Conservation (phyloP, 768 basidiomycete genomes). For the Mycena olivaceomarginata region DNA sequence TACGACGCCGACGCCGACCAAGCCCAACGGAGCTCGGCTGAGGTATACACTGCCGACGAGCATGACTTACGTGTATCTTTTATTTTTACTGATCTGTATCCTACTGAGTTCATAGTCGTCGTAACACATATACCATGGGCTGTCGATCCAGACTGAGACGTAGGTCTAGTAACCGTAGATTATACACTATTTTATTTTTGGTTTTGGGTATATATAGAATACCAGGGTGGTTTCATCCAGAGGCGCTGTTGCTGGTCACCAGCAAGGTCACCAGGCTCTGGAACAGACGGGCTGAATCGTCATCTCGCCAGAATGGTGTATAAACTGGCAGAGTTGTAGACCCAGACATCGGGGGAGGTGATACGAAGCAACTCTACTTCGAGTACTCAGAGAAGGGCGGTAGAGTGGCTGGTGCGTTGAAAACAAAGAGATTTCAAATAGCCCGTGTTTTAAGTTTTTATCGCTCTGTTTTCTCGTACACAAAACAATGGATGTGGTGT, state of each 20-base stretch:
- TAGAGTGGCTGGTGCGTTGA: no score
- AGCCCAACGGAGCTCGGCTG: constrained; percentile 20
- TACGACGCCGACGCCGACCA: constrained; percentile 25
- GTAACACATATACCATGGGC: constrained; percentile 18
- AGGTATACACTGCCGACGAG: constrained; percentile 25
- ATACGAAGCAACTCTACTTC: no score
- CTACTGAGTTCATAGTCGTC: constrained; percentile 20
- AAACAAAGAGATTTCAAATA: no score
- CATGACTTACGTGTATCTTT: constrained; percentile 23
- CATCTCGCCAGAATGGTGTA: no score
- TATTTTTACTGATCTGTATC: constrained; percentile 26
- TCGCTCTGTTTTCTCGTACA: no score
- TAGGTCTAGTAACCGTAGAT: constrained; percentile 22
- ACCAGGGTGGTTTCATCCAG: constrained; percentile 15
- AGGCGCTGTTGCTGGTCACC: constrained; percentile 1
- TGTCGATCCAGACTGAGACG: constrained; percentile 23
- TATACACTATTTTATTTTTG: constrained; percentile 11
- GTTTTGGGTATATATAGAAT: constrained; percentile 26
- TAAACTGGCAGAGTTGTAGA: no score
- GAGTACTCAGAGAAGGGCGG: no score
- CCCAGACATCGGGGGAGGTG: no score
- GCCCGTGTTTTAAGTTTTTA: no score
- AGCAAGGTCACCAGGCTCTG: constrained; percentile 16
- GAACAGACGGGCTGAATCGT: not conserved
- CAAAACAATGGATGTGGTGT: no score